phyloP scores from a whole-genome alignment of 1,284 basidiomycete species.

The Tremellales sp. region DNA sequence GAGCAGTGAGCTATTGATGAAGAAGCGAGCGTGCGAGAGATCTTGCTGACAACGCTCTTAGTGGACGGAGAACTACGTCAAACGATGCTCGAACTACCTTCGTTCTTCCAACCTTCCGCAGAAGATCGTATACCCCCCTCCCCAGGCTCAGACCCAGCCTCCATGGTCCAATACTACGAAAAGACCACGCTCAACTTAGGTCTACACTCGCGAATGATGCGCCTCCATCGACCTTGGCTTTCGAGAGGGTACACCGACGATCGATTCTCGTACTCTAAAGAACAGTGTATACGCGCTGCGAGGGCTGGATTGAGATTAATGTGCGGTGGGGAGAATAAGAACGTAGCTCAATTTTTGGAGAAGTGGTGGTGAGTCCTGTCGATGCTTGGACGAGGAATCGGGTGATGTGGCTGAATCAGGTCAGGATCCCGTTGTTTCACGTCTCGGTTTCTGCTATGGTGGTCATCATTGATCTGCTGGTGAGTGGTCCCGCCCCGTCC shows the following conservation, averaged over 20 bases:
- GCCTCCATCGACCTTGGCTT: conserved; percentile 47
- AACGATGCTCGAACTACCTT: conserved; percentile 47
- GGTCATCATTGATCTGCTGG: conserved; percentile 48
- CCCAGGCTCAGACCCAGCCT: conserved; percentile 33
- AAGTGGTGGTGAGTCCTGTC: conserved; percentile 46
- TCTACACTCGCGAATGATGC: conserved; percentile 47
- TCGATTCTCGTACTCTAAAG: conserved; percentile 47
- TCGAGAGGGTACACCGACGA: conserved; percentile 45
- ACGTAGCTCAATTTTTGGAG: conserved; percentile 46
- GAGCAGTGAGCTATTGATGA: conserved; percentile 12
- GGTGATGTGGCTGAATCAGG: background rate
- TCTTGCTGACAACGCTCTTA: conserved; percentile 4
- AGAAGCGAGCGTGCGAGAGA: no score
- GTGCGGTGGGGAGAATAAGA: conserved; percentile 29
- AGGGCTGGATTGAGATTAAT: conserved; percentile 48
- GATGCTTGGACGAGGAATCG: no score
- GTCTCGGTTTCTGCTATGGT: conserved; percentile 47
- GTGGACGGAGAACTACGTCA: conserved; percentile 48
- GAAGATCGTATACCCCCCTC: conserved; percentile 17
- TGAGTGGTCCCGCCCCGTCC: conserved; percentile 9
- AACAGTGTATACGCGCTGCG: conserved; percentile 49
- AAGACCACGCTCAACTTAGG: conserved; percentile 48
- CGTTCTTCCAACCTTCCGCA: conserved; percentile 45
- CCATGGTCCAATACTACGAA: conserved; percentile 48
- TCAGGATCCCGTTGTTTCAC: conserved; percentile 8